Evolutionary conservation across 192 early-diverging fungal species (phyloP).

Genomic region (Backusella parvicylindrica): DNA sequence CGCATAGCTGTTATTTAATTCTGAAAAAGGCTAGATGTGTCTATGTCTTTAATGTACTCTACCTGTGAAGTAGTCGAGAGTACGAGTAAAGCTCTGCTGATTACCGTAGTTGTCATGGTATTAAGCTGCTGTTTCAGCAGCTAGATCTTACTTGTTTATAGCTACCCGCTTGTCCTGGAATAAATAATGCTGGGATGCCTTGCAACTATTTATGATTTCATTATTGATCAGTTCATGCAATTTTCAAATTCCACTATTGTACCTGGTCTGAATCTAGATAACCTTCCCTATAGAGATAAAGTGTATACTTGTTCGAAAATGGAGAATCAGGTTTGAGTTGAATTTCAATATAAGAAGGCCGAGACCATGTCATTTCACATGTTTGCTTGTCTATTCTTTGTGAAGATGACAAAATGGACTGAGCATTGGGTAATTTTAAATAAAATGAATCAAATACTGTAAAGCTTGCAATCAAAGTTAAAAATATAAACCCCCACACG

Average conservation of each 20-base stretch:
- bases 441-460: neutral
- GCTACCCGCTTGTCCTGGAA: conserved; percentile 95
- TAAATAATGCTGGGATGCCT: conserved; percentile 85
- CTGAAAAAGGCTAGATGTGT: no score
- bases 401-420: neutral
- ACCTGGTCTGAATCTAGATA: conserved; percentile 43
- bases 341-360: conserved; percentile 44
- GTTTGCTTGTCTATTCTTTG: conserved; percentile 39
- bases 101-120: conserved; percentile 39
- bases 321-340: conserved; percentile 33
- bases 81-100: conserved; percentile 10
- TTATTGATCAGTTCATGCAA: neutral
- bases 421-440: neutral
- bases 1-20: neutral
- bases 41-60: neutral
- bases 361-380: conserved; percentile 52
- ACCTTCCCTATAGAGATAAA: conserved; percentile 73
- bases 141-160: conserved; percentile 88
- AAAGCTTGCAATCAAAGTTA: neutral
- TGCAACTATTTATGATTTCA: conserved; percentile 31
- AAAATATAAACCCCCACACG: neutral
- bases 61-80: conserved; percentile 56
- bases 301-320: conserved; percentile 66
- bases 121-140: conserved; percentile 56
- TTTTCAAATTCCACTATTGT: neutral